These are phyloP conservation scores for Geranium rotundifolium DNA, from an alignment of 345 rosid species.

Conservation along the genomic window DNA sequence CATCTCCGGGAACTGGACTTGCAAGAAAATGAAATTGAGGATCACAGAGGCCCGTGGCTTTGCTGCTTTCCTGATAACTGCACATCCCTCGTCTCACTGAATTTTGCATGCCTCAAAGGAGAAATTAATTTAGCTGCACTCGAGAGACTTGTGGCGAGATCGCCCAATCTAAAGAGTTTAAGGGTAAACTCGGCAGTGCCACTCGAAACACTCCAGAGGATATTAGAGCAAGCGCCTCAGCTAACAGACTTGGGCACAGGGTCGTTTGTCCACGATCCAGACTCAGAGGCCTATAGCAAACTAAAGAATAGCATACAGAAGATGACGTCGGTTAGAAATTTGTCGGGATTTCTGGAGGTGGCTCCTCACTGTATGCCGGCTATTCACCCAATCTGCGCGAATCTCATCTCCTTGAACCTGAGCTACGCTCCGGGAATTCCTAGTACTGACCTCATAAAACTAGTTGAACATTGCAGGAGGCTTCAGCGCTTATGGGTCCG, in stretches of 20 bases:
- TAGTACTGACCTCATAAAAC: slow-evolving; percentile 46
- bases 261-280: slow-evolving; percentile 57
- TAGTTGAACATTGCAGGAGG: slow-evolving; percentile 52
- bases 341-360: slow-evolving; percentile 85
- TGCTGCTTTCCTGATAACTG: slow-evolving; percentile 73
- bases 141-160: slow-evolving; percentile 84
- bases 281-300: slow-evolving; percentile 41
- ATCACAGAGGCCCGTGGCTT: slow-evolving; percentile 87
- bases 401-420: slow-evolving; percentile 59
- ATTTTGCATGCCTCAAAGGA: slow-evolving; percentile 91
- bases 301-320: slow-evolving; percentile 35
- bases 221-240: slow-evolving; percentile 58
- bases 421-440: slow-evolving; percentile 77
- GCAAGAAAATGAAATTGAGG: slow-evolving; percentile 96
- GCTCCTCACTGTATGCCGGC: slow-evolving; percentile 52
- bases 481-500: slow-evolving; percentile 86
- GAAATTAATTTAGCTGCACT: slow-evolving; percentile 62
- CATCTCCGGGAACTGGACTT: slow-evolving; percentile 81
- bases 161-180: slow-evolving; percentile 77
- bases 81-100: slow-evolving; percentile 68
- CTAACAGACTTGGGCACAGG: slow-evolving; percentile 79
- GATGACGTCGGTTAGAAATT: slow-evolving; percentile 51
- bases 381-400: slow-evolving; percentile 47
- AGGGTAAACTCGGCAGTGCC: slow-evolving; percentile 75
- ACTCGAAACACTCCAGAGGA: slow-evolving; percentile 48